Evolutionary conservation across 306 rosid species (phyloP).

Genomic region (Gillenia trifoliata): DNA sequence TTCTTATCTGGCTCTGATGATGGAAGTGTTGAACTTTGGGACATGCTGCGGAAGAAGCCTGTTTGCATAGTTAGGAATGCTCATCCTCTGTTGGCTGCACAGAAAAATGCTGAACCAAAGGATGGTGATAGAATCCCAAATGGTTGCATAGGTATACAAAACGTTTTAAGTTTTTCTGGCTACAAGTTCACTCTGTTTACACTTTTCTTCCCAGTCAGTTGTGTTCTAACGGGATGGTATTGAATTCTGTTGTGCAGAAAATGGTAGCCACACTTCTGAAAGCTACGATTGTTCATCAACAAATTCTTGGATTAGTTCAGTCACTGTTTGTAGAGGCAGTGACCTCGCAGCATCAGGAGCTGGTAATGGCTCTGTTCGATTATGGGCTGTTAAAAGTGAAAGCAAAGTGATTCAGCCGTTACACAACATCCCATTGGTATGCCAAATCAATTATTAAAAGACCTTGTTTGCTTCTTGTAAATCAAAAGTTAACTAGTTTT

Average conservation of each 20-base stretch:
- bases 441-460: conserved; percentile 28
- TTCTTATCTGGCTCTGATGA: conserved; percentile 84
- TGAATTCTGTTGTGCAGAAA: conserved; percentile 51
- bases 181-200: not conserved
- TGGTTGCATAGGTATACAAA: conserved; percentile 49
- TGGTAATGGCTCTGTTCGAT: conserved; percentile 76
- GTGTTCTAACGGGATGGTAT: conserved; percentile 21
- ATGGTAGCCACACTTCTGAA: conserved; percentile 38
- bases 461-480: not conserved
- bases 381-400: conserved; percentile 74
- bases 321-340: conserved; percentile 69
- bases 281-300: conserved; percentile 41
- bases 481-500: not conserved
- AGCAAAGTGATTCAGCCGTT: conserved; percentile 51
- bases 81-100: conserved; percentile 44
- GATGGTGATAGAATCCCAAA: conserved; percentile 48
- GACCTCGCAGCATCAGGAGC: conserved; percentile 97
- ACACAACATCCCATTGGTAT: conserved; percentile 69
- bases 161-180: not conserved
- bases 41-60: conserved; percentile 70
- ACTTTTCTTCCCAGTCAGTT: not conserved
- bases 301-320: conserved; percentile 80
- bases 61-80: conserved; percentile 68
- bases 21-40: conserved; percentile 91
- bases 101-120: conserved; percentile 35